Base-by-base conservation (phyloP, 768 basidiomycete genomes). In the Boletus fagicola region DNA sequence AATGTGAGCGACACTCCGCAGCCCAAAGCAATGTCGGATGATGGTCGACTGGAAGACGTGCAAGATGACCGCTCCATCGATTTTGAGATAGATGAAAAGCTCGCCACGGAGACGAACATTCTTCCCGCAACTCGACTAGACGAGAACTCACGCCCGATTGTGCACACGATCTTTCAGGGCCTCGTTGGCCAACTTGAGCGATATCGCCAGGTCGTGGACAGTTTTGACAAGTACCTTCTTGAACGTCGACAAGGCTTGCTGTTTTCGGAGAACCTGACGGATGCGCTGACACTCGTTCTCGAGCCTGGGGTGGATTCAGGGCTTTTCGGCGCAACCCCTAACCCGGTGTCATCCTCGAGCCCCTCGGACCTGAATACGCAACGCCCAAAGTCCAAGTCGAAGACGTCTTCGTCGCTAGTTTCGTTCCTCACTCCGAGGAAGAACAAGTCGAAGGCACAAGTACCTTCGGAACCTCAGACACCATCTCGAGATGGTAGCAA, bases 241-340 rank as follows among this genome's bases (percentile, higher is more conserved):
- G 92, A 98, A 72, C 83, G 96, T 36, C 82, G 96, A 18, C 89
- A 88, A 67, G 95, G 94, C 2, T 78, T 98, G 10, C 74, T 96
- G 18, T 97, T 96, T 72, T 88, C 89, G 4, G 94, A 97, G 74
- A 94, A 94, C 68, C 75, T 97, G 36, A 90, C 86, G 8, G 96
- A 98, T 65, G 95, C 95, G 4, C 77, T 98, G 56, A 88, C 80
- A 45, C 76, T 93, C 46, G 80, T 78, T 15, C 75, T 94, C 53
- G 88, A 94, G 56, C 71, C 89, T 24, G 75, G 78, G 3, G 77
- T 82, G 18, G 80, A 83, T 51, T 70, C 77, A 13, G 69, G 58
- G 24, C 51, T 59, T 49, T 49, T 50, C 22, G 54, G 50, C n/a
- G 49, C 60, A 16, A 60, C 57, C 40, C 59, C 67, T 38, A 58